Evolutionary conservation across 2,329 filamentous ascomycete genomes (phyloP).

Genomic region (Lasiodiplodia gonubiensis): DNA sequence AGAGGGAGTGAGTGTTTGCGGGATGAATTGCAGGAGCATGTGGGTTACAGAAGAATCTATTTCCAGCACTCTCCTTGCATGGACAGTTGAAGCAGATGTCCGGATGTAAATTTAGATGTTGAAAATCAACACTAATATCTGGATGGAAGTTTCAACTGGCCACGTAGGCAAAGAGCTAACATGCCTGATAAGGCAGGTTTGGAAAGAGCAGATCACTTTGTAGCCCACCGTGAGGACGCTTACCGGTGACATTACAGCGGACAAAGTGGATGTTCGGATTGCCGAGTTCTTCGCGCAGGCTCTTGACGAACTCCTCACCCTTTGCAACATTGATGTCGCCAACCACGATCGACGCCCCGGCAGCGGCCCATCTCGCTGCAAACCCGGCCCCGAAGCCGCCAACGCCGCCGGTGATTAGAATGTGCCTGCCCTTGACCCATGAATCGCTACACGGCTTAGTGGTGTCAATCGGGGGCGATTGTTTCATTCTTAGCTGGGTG

Average conservation of each 20-base stretch:
- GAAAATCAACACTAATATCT: too few species aligned
- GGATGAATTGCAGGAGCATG: background rate
- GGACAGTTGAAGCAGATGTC: too few species aligned
- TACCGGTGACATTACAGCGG: slow-evolving; percentile 65
- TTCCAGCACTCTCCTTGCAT: too few species aligned
- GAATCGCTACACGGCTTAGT: slow-evolving; percentile 42
- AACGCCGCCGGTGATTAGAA: slow-evolving; percentile 48
- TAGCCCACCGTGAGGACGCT: background rate
- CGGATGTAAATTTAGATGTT: too few species aligned
- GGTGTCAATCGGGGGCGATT: slow-evolving; percentile 48
- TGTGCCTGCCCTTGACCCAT: slow-evolving; percentile 47
- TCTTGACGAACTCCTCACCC: slow-evolving; percentile 60
- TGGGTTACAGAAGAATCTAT: too few species aligned
- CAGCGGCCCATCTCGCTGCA: slow-evolving; percentile 44
- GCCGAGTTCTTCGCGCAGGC: slow-evolving; percentile 32
- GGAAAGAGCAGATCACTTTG: too few species aligned
- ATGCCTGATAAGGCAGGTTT: background rate
- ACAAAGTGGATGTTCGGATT: slow-evolving; percentile 60
- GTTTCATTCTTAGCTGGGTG: slow-evolving; percentile 34
- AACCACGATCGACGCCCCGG: slow-evolving; percentile 63
- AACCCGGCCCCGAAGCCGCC: slow-evolving; percentile 49
- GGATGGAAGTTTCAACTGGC: background rate
- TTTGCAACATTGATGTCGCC: slow-evolving; percentile 65
- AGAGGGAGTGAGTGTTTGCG: background rate
- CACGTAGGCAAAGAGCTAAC: background rate